Percentiles rank a stretch among this genome's conserved stretches.
Evolutionary conservation across 2,329 filamentous ascomycete genomes (phyloP).

Genomic region (Geosmithia flava): DNA sequence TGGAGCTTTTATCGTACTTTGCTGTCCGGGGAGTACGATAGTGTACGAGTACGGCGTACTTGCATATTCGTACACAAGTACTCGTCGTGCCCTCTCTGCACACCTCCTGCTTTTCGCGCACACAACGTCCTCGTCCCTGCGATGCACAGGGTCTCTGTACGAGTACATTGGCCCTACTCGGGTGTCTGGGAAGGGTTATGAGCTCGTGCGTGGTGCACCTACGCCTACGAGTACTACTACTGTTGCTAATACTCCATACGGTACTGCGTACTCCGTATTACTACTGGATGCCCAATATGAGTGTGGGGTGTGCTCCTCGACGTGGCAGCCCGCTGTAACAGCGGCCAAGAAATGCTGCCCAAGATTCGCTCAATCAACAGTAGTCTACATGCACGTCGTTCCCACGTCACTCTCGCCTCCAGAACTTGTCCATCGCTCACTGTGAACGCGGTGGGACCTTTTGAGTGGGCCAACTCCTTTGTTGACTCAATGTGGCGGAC

Average conservation of each 20-base stretch:
- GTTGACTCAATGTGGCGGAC: background rate
- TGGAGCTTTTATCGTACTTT: background rate
- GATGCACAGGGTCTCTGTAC: too few relatives aligned
- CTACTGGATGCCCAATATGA: background rate
- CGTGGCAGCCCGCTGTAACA: background rate
- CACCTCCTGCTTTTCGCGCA: too few relatives aligned
- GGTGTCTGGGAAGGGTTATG: background rate
- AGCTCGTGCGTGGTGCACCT: too few relatives aligned
- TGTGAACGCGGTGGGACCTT: background rate
- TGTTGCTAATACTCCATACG: background rate
- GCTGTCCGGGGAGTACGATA: background rate
- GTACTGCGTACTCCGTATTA: background rate
- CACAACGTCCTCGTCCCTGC: too few relatives aligned
- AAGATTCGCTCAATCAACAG: background rate
- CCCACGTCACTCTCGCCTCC: background rate
- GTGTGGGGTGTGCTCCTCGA: background rate
- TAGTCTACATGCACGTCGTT: background rate
- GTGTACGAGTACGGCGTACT: background rate
- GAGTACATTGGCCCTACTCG: background rate
- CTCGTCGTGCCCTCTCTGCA: too few relatives aligned
- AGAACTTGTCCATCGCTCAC: background rate
- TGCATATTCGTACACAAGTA: background rate
- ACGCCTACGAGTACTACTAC: background rate
- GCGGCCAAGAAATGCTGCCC: background rate
- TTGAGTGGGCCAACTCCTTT: background rate